Base-by-base conservation (phyloP, 805 yeast genomes). In the Nakazawaea sp. region DNA sequence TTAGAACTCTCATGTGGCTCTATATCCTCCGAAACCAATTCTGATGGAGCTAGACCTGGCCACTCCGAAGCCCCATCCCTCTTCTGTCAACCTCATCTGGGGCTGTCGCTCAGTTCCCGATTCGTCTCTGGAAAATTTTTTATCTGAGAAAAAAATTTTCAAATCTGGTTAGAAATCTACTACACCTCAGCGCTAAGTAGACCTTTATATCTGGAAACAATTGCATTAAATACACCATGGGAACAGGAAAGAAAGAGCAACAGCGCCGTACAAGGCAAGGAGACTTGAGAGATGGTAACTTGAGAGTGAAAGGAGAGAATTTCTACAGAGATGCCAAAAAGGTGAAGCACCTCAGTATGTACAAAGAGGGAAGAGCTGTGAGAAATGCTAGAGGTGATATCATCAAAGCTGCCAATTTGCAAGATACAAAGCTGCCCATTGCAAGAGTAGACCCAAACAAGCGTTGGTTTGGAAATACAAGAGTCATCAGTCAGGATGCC, bases 401-500 rank as follows among this genome's bases (percentile, higher is more conserved):
- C 42, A 72, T 87, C 38, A 70, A 75, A 54, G 96, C 95, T 30
- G 97, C 97, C 15, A 79, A 77, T 20, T 71, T 90, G 41, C 98
- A 90, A 58, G 80, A 84, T 48, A 78, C 87, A 4, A 89, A 87
- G 45, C 70, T 84, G 20, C 97, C 97, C 11, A 76, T 68, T 45
- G 97, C 97, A 2, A 71, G 98, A 43, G 94, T 90, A 30, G 96
- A 86, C 55, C 97, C 98, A 5, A 90, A 90, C 59, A 76, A 96
- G 59, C 77, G 94, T 55, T 90, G 97, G 98, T 92, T 92, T 56
- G 96, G 96, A 33, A 92, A 88, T 62, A 87, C 98, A 11, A 76
- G 98, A 55, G 98, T 90, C 28, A 90, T 90, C 53, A 90, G 97
- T 4, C 98, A 90, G 59, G 96, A 92, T 68, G 96, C 97, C 2